Base-by-base conservation (phyloP, 768 basidiomycete genomes). In the Suillus paluster region DNA sequence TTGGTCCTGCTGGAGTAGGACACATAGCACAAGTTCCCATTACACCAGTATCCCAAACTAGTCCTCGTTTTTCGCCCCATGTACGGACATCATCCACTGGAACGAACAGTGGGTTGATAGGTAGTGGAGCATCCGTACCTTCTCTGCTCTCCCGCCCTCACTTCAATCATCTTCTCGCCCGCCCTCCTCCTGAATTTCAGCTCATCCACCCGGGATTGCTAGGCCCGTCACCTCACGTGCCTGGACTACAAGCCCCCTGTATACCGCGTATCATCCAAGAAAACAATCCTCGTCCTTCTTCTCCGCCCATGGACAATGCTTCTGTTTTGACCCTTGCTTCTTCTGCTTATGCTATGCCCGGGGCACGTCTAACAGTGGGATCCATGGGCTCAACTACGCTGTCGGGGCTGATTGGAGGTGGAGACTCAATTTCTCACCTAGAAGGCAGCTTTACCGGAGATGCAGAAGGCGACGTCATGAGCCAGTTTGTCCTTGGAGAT, bases 211-310 rank as follows among this genome's bases (percentile, higher is more conserved):
- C 77, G 44, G 73, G 73, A 36, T 70, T 67, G 46, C 67, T 75
- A 50, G 75, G 68, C 61, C 63, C 66, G 57, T 64, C 69, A 23
- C 19, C 54, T 19, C 54, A 55, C 25, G 65, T 65, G 10, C 71
- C 73, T 61, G 68, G 72, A 34, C 64, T 90, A 19, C 93, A 95
- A 71, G 93, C 94, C 10, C 97, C 0, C 83, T 91, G 39, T 94
- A 97, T 72, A 94, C 95, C 0, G 79, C 85, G n/a, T 94, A 94
- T 58, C 95, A 98, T 77, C 96, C 97, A 11, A 86, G 95, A 50
- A n/a, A 94, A 97, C 75, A 99, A 99, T 71, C 97, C 97, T 1
- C 87, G 92, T 25, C 97, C 97, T 25, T 90, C 91, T 17, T 93
- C 93, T 7, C 91, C 94, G 23, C 96, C 97, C 1, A 80, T 87